Evolutionary conservation across 768 basidiomycete species (phyloP).

Genomic region (Panus rudis): DNA sequence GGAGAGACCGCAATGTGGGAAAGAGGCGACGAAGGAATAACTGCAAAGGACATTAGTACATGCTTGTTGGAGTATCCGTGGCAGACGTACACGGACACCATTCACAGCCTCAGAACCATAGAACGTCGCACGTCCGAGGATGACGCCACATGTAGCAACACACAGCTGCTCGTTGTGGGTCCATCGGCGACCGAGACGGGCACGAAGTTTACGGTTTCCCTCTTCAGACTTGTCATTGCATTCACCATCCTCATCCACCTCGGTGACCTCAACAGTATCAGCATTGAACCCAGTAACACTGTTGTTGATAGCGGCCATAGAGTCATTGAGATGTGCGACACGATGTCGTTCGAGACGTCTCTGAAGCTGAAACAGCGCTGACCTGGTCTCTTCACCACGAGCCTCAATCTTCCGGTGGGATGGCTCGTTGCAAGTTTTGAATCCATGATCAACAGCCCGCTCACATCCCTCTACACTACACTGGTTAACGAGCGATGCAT

Average conservation of each 20-base stretch:
- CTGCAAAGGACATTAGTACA: too few species aligned
- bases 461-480: not conserved
- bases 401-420: not conserved
- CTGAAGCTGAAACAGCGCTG: not conserved
- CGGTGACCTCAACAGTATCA: not conserved
- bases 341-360: not conserved
- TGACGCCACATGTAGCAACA: slow-evolving; percentile 16
- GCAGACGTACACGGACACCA: too few species aligned
- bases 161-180: slow-evolving; percentile 19
- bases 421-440: not conserved
- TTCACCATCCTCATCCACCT: not conserved
- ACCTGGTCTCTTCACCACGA: not conserved
- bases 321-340: not conserved
- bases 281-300: not conserved
- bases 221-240: not conserved
- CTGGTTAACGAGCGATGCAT: not conserved
- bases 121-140: slow-evolving; percentile 8
- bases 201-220: not conserved
- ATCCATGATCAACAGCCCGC: not conserved
- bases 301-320: not conserved
- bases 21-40: too few species aligned
- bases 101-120: too few species aligned
- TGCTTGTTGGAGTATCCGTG: too few species aligned
- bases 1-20: too few species aligned
- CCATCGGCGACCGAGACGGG: slow-evolving; percentile 13